phyloP scores from a whole-genome alignment of 2,329 filamentous ascomycete species.

The Dryadomyces quercivorus region DNA sequence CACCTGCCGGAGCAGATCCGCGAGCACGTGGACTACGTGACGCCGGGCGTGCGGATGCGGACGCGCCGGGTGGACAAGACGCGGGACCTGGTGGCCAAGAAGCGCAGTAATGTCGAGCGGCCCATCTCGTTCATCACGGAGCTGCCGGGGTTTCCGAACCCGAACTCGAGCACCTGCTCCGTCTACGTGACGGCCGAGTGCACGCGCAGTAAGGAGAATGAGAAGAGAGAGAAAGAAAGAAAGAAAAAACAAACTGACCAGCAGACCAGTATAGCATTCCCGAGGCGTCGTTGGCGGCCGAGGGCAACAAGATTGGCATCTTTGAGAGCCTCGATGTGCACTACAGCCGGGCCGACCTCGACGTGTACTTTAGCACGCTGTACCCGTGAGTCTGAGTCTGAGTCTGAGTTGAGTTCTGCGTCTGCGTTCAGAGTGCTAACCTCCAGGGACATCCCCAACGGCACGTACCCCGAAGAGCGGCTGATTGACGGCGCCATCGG shows the following conservation, averaged over 20 bases:
- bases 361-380: conserved; percentile 12
- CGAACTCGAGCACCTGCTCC: conserved; percentile 6
- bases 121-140: conserved; percentile 3
- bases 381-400: conserved; percentile 12
- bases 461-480: conserved; percentile 19
- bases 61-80: not conserved
- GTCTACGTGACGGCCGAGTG: conserved; percentile 8
- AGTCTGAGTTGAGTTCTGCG: too few species aligned
- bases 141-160: conserved; percentile 6
- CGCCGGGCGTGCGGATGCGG: conserved; percentile 36
- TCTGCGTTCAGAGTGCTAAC: too few species aligned
- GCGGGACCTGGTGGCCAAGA: not conserved
- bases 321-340: conserved; percentile 13
- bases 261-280: conserved; percentile 13
- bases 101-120: not conserved
- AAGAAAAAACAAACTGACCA: too few species aligned
- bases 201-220: conserved; percentile 3
- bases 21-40: conserved; percentile 41
- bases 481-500: conserved; percentile 20
- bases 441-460: conserved; percentile 16
- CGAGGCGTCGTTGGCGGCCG: conserved; percentile 3
- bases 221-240: too few species aligned
- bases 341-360: conserved; percentile 12
- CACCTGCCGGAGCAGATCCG: conserved; percentile 33
- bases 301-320: conserved; percentile 12